A percentile compares a stretch with the other conserved stretches of the same genome.
Conservation (phyloP, 2,329 filamentous ascomycete genomes). For the Tympanopsis confertula region DNA sequence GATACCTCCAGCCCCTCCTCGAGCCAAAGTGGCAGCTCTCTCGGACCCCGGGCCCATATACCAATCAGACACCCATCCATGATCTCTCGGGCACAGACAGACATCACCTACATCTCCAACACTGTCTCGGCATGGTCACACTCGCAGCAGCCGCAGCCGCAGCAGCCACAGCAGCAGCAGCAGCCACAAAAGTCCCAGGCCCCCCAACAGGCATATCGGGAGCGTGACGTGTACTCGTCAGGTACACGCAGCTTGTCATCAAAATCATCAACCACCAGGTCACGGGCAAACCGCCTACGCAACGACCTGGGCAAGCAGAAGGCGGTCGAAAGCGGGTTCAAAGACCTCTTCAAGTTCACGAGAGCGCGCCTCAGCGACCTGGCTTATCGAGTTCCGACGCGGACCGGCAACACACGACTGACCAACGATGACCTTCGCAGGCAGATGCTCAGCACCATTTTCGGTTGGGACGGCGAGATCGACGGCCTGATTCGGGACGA, state of each 20-base stretch:
- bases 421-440: slow-evolving; percentile 71
- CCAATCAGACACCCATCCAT: slow-evolving; percentile 20
- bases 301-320: slow-evolving; percentile 64
- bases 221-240: slow-evolving; percentile 13
- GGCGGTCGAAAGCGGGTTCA: slow-evolving; percentile 49
- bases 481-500: slow-evolving; percentile 76
- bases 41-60: slow-evolving; percentile 26
- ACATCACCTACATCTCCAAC: neutral
- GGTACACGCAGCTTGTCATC: slow-evolving; percentile 23
- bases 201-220: slow-evolving; percentile 6
- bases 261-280: slow-evolving; percentile 32
- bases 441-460: slow-evolving; percentile 88
- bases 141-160: slow-evolving; percentile 10
- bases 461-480: slow-evolving; percentile 84
- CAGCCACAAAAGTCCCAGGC: slow-evolving; percentile 8
- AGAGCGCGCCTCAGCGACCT: slow-evolving; percentile 72
- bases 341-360: slow-evolving; percentile 79
- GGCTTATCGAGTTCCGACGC: slow-evolving; percentile 58
- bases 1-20: slow-evolving; percentile 58
- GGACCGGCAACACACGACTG: slow-evolving; percentile 33
- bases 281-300: slow-evolving; percentile 35
- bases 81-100: neutral
- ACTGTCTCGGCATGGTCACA: neutral
- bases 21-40: slow-evolving; percentile 48
- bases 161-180: slow-evolving; percentile 9